Conservation (phyloP, 257 asterid genomes). For the Solanum medicagineum region DNA sequence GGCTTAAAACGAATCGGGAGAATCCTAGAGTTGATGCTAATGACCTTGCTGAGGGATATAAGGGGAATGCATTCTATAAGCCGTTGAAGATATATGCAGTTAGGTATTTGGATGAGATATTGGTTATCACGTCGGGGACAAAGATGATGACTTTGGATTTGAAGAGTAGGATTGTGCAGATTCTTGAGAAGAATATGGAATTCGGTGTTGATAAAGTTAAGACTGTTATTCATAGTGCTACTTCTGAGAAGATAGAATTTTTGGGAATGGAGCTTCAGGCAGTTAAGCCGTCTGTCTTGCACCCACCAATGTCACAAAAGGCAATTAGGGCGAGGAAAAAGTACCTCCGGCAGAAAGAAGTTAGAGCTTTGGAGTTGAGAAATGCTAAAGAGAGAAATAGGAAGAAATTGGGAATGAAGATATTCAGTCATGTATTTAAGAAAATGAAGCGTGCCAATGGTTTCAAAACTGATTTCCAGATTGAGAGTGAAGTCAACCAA, state of each 20-base stretch:
- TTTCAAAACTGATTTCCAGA: constrained; percentile 37
- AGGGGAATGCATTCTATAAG: constrained; percentile 35
- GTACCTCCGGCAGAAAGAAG: constrained; percentile 83
- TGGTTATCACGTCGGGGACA: constrained; percentile 67
- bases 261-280: constrained; percentile 97
- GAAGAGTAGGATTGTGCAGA: constrained; percentile 39
- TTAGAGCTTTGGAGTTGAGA: constrained; percentile 52
- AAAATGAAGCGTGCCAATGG: constrained; percentile 47
- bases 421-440: constrained; percentile 48
- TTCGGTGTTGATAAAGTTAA: constrained; percentile 40
- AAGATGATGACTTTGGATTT: constrained; percentile 56
- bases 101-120: constrained; percentile 73
- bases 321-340: constrained; percentile 82
- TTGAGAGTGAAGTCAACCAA: constrained; percentile 51
- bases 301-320: constrained; percentile 59
- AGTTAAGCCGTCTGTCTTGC: constrained; percentile 67
- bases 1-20: constrained; percentile 28
- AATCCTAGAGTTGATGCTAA: constrained; percentile 32
- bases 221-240: constrained; percentile 74
- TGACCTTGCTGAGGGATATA: constrained; percentile 22
- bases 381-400: constrained; percentile 73
- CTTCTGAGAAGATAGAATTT: constrained; percentile 75
- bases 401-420: constrained; percentile 69
- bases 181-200: constrained; percentile 38
- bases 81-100: constrained; percentile 75